Evolutionary conservation across 139 green algal species (phyloP), one percentile per base, ranked within the genome.

Genomic region (Haematococcus lacustris): DNA sequence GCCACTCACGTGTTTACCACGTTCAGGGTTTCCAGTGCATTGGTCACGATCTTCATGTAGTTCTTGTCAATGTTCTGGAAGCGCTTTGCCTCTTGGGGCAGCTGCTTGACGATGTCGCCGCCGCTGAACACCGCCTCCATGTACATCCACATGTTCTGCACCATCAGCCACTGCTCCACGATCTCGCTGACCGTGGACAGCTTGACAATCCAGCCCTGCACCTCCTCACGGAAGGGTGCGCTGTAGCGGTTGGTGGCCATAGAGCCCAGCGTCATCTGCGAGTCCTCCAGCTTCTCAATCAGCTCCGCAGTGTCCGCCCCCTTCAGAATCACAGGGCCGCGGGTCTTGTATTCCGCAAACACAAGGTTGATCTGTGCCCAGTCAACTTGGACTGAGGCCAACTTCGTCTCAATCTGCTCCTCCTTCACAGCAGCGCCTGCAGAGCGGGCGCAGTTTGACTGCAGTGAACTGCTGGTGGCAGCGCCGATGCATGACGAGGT

Each of bases 41-140:
- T 83, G 1, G 71, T 84, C 39, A 98, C 89, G 53, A 98, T 92
- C 89, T 98, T 96, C 84, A 95, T 96, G 88, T 91, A 97, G 87
- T 90, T 93, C 77, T 95, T 94, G 85, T 98, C 93, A 66, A 98
- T 98, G 86, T 91, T 93, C 70, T 91, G 78, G 82, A 98, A 98
- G 75, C 93, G 89, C 87, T 97, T 96, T 70, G 92, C 91, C 83
- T 97, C 93, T 68, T 87, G 79, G 3, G 93, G 93, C 78, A 98
- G 90, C 87, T 97, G 92, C 87, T 94, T 96, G 30, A 96, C 93
- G 53, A 98, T 98, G 83, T 98, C 93, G 38, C 93, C 93, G 39
- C 93, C 78, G 37, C 57, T 82, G 82, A 98, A 98, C 61, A 98
- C 93, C 3, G 91, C 91, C 81, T 98, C 93, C 92, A 98, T 96